A percentile compares a stretch with the other conserved stretches of the same genome.
These are phyloP conservation scores for Parascedosporium putredinis DNA, from an alignment of 2,329 filamentous ascomycete genomes.

Conservation along the genomic window DNA sequence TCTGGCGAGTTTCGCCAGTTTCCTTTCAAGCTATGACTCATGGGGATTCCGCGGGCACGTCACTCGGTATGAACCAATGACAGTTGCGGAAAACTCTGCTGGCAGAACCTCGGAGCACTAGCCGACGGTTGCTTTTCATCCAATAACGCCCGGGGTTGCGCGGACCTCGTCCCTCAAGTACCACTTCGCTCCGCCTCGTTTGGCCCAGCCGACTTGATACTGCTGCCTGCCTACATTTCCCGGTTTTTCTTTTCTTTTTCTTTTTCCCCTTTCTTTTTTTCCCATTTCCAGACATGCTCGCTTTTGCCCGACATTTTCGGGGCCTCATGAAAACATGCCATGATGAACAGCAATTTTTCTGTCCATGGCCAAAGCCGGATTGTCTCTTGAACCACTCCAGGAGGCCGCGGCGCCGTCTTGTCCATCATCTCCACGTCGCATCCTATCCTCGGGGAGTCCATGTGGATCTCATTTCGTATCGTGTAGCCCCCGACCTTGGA, in stretches of 20 bases:
- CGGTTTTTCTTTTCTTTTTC: too few relatives aligned
- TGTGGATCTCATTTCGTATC: slow-evolving; percentile 16
- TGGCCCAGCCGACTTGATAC: neutral
- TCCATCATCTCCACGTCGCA: slow-evolving; percentile 20
- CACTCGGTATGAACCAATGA: neutral
- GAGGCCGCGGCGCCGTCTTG: too few relatives aligned
- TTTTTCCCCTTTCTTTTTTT: too few relatives aligned
- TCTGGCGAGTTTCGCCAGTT: neutral
- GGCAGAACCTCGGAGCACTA: neutral
- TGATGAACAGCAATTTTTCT: slow-evolving; percentile 10
- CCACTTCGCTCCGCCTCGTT: neutral
- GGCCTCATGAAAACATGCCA: neutral
- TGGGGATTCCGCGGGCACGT: neutral
- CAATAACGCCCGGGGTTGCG: neutral
- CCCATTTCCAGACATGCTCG: slow-evolving; percentile 12
- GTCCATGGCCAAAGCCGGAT: slow-evolving; percentile 13
- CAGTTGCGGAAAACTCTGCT: neutral
- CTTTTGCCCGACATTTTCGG: neutral
- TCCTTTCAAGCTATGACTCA: neutral
- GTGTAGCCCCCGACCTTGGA: slow-evolving; percentile 12
- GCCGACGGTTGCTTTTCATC: neutral
- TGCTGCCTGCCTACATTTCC: slow-evolving; percentile 1
- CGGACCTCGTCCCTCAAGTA: neutral
- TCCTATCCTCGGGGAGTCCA: slow-evolving; percentile 21
- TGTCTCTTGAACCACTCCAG: too few relatives aligned